These are phyloP conservation scores for Colletotrichum orchidophilum DNA, from an alignment of 2,329 filamentous ascomycete genomes.

Conservation along the genomic window DNA sequence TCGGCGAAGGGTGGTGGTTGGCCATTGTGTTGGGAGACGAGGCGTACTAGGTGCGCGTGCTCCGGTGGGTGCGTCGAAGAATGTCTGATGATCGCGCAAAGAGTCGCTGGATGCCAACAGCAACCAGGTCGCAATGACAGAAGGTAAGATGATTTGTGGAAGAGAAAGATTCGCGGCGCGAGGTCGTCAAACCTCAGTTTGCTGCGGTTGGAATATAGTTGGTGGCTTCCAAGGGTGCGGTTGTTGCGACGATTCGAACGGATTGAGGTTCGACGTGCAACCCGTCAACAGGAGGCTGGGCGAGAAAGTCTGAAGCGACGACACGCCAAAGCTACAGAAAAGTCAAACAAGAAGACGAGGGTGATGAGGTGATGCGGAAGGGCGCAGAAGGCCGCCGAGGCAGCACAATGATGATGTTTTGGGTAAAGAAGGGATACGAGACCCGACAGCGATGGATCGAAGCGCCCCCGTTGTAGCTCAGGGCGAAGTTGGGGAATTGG, in stretches of 20 bases:
- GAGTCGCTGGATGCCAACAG: slow-evolving; percentile 1
- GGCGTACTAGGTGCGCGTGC: slow-evolving; percentile 14
- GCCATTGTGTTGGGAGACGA: slow-evolving; percentile 62
- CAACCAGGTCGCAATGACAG: slow-evolving; percentile 11
- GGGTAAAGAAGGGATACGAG: slow-evolving; percentile 35
- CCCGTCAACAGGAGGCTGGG: slow-evolving; percentile 32
- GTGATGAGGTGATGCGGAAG: slow-evolving; percentile 1
- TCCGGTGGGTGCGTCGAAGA: slow-evolving; percentile 31
- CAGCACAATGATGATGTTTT: slow-evolving; percentile 29
- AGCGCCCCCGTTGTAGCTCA: slow-evolving; percentile 31
- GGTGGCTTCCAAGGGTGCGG: slow-evolving; percentile 1
- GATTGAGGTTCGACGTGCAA: slow-evolving; percentile 32
- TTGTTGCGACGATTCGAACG: slow-evolving; percentile 22
- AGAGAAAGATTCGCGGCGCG: background rate
- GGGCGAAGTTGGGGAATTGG: slow-evolving; percentile 43
- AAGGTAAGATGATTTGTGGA: background rate
- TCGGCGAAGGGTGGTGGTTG: slow-evolving; percentile 83
- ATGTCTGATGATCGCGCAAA: slow-evolving; percentile 33
- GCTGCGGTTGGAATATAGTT: background rate
- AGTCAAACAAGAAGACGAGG: slow-evolving; percentile 9
- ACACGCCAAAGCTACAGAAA: slow-evolving; percentile 12
- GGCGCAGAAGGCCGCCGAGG: background rate
- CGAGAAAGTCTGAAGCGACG: slow-evolving; percentile 10
- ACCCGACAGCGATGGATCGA: slow-evolving; percentile 32
- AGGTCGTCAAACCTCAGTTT: slow-evolving; percentile 11